Conservation (phyloP, 225 moss, liverwort and hornwort species). For the Pleurozium schreberi region DNA sequence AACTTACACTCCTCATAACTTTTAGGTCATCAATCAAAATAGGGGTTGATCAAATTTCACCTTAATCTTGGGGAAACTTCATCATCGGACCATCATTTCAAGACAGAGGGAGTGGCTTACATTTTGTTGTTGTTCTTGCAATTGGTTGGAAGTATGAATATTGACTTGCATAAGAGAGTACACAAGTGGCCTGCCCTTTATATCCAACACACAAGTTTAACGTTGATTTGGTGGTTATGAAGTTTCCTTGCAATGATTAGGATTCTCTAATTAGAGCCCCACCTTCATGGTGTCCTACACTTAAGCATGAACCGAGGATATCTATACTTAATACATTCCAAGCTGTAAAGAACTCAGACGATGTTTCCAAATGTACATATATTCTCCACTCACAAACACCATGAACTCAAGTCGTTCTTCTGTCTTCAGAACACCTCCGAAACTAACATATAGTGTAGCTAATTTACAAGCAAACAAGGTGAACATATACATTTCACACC, state of each 20-base stretch:
- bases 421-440: not conserved
- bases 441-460: not conserved
- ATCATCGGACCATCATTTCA: no score
- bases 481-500: not conserved
- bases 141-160: not conserved
- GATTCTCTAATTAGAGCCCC: not conserved
- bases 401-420: not conserved
- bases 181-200: not conserved
- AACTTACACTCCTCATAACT: no score
- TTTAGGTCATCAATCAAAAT: no score
- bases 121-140: not conserved
- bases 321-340: not conserved
- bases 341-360: not conserved
- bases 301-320: not conserved
- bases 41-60: no score
- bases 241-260: no score
- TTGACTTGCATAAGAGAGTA: not conserved
- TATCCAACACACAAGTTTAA: not conserved
- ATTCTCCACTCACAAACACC: not conserved
- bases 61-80: no score
- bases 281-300: not conserved
- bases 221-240: not conserved
- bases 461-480: constrained; percentile 14
- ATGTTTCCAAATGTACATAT: not conserved
- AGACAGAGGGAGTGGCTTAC: not conserved